A percentile compares a stretch with the other conserved stretches of the same genome.
These are phyloP conservation scores for Suillus alpinus DNA, from an alignment of 768 basidiomycete genomes.

Conservation along the genomic window DNA sequence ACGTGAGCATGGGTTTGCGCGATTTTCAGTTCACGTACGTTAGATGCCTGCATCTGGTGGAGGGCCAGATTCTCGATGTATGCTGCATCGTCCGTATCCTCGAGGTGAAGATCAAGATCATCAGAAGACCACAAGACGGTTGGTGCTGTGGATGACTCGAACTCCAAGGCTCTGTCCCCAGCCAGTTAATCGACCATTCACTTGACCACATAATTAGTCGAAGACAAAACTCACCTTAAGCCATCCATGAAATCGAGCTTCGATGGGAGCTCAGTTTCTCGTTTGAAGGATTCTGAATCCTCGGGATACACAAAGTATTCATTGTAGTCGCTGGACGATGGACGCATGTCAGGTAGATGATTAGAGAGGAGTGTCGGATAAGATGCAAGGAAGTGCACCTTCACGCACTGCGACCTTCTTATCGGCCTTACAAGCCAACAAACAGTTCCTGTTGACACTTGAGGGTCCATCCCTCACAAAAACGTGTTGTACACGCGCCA, in stretches of 20 bases:
- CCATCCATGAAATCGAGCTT: slow-evolving; percentile 4
- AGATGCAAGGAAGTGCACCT: neutral
- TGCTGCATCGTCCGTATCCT: neutral
- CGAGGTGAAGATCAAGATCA: neutral
- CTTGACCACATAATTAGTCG: neutral
- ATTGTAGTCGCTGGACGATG: neutral
- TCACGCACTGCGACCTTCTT: slow-evolving; percentile 26
- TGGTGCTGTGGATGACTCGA: neutral
- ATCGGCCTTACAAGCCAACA: slow-evolving; percentile 20
- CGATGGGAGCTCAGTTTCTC: neutral
- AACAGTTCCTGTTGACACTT: slow-evolving; percentile 29
- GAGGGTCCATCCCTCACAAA: slow-evolving; percentile 34
- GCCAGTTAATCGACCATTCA: neutral
- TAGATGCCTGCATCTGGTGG: no score
- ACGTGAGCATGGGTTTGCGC: neutral
- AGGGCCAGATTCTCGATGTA: neutral
- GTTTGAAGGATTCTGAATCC: neutral
- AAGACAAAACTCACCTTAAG: neutral
- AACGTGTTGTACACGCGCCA: slow-evolving; percentile 34
- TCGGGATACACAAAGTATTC: neutral
- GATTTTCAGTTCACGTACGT: neutral
- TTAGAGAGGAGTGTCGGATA: neutral
- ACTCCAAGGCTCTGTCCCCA: neutral
- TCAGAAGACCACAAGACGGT: neutral
- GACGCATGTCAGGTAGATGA: neutral